These are phyloP conservation scores for Dimargaris cristalligena DNA, from an alignment of 192 early-diverging fungal genomes.

Conservation along the genomic window DNA sequence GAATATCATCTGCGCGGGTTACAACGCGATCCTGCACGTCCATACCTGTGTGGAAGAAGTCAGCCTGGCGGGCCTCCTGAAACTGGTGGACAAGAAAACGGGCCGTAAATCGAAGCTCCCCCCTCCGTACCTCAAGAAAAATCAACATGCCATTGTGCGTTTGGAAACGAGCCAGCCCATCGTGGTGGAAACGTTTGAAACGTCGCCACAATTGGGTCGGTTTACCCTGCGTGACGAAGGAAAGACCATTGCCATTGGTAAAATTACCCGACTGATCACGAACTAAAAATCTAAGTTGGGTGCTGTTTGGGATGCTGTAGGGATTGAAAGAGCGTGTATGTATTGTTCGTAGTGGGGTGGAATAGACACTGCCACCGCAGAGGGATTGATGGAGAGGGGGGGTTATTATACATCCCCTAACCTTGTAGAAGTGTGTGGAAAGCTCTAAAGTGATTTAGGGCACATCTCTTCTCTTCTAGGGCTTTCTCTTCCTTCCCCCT, in stretches of 20 bases:
- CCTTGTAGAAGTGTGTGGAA: too few species aligned
- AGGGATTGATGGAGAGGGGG: too few species aligned
- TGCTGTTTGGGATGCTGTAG: too few species aligned
- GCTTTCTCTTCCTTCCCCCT: too few species aligned
- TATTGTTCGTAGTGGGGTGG: too few species aligned
- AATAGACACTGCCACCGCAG: too few species aligned
- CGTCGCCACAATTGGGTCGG: slow-evolving; percentile 81
- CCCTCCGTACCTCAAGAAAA: slow-evolving; percentile 87
- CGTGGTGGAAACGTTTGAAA: slow-evolving; percentile 74
- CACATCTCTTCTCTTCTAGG: too few species aligned
- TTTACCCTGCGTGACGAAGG: slow-evolving; percentile 99
- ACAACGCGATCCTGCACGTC: slow-evolving; percentile 81
- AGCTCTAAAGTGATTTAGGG: too few species aligned
- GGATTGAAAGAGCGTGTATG: too few species aligned
- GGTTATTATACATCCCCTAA: too few species aligned
- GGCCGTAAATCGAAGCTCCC: slow-evolving; percentile 73
- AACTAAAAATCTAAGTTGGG: background rate
- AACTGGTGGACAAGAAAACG: slow-evolving; percentile 87
- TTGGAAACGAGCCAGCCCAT: slow-evolving; percentile 60
- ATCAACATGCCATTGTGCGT: slow-evolving; percentile 72
- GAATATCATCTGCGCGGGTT: slow-evolving; percentile 93
- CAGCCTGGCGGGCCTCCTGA: slow-evolving; percentile 57
- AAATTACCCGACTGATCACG: slow-evolving; percentile 63
- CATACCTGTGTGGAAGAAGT: slow-evolving; percentile 84
- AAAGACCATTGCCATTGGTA: slow-evolving; percentile 73